phyloP scores from a whole-genome alignment of 306 rosid genomes.

The Malus sylvestris region DNA sequence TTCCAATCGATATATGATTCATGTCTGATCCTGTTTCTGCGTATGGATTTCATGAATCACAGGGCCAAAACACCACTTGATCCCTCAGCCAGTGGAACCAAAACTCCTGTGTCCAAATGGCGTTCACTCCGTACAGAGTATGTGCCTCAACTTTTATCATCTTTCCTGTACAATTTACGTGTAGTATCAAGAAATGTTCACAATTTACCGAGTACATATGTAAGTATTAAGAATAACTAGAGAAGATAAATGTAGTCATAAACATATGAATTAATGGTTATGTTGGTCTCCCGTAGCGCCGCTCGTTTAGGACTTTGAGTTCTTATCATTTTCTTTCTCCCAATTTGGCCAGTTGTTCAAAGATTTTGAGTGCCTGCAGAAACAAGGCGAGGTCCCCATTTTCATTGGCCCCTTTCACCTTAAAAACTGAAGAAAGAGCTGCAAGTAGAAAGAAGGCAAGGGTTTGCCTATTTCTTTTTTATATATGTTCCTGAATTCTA shows the following conservation, averaged over 20 bases:
- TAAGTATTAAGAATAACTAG: not conserved
- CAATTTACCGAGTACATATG: not conserved
- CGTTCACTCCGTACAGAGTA: conserved; percentile 59
- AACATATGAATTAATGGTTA: not conserved
- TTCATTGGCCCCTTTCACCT: conserved; percentile 68
- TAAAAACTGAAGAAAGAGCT: conserved; percentile 92
- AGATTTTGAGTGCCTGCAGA: conserved; percentile 59
- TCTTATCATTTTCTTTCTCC: conserved; percentile 10
- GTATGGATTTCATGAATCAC: not conserved
- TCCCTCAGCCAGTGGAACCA: conserved; percentile 33
- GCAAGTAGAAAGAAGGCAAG: conserved; percentile 84
- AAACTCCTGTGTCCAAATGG: conserved; percentile 50
- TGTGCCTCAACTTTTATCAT: conserved; percentile 4
- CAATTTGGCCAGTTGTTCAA: conserved; percentile 30
- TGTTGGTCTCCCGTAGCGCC: not conserved
- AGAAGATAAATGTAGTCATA: not conserved
- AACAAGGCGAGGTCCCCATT: conserved; percentile 65
- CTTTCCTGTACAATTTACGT: not conserved
- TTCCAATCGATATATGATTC: not conserved
- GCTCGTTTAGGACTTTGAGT: not conserved
- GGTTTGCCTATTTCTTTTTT: not conserved
- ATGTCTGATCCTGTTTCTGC: not conserved
- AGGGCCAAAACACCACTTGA: conserved; percentile 49
- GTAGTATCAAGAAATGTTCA: not conserved
- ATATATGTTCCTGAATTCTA: not conserved